These are phyloP conservation scores for Spongispora temasekensis DNA, from an alignment of 1,284 basidiomycete genomes.

Conservation along the genomic window DNA sequence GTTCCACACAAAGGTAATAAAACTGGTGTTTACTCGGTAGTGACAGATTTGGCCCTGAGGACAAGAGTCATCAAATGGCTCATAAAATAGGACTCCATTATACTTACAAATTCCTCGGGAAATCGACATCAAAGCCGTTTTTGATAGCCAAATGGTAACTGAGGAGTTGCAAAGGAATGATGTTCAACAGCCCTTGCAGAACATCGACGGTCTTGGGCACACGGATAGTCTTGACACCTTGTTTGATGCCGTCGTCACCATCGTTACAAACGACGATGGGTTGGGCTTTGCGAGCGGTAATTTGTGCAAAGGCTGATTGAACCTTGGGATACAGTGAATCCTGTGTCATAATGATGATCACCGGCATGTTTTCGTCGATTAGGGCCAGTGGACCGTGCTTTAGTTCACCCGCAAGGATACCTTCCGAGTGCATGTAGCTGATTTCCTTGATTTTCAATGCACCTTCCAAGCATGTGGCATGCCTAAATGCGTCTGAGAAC, in stretches of 20 bases:
- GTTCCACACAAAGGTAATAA: too few relatives aligned
- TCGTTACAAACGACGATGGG: conserved; percentile 98
- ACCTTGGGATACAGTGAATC: conserved; percentile 99
- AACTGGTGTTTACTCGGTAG: conserved; percentile 62
- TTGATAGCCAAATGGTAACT: conserved; percentile 96
- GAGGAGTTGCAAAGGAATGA: conserved; percentile 94
- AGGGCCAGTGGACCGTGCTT: conserved; percentile 98
- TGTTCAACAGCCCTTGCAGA: conserved; percentile 94
- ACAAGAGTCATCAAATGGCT: conserved; percentile 14
- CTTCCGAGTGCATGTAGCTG: conserved; percentile 90
- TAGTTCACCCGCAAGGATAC: conserved; percentile 95
- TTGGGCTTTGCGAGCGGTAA: conserved; percentile 95
- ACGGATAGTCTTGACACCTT: conserved; percentile 82
- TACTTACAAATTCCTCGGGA: conserved; percentile 90
- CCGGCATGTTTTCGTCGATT: conserved; percentile 98
- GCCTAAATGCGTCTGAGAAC: conserved; percentile 39
- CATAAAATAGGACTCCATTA: conserved; percentile 4
- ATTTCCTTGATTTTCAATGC: conserved; percentile 99
- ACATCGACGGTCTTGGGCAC: conserved; percentile 95
- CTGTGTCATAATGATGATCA: conserved; percentile 99
- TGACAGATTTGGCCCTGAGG: conserved; percentile 80
- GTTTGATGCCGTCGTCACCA: conserved; percentile 80
- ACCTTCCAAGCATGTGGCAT: conserved; percentile 97
- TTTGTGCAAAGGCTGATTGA: conserved; percentile 93
- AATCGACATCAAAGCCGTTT: conserved; percentile 98